Base-by-base conservation (phyloP, 1,284 basidiomycete genomes). In the Moesziomyces sp. region DNA sequence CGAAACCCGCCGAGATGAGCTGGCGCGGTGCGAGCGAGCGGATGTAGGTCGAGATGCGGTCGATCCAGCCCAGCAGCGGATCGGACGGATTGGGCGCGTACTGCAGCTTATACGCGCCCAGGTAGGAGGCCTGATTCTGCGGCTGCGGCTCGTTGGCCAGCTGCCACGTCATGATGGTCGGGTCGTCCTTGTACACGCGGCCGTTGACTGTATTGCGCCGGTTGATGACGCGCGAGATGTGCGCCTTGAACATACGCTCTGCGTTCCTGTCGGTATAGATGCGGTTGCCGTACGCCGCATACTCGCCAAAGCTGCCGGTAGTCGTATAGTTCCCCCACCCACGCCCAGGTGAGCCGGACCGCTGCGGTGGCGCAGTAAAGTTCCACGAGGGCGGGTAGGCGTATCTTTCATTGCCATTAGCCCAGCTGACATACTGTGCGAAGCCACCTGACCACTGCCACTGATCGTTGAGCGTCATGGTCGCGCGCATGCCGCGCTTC, bases 161-260 rank as follows among this genome's bases (percentile, higher is more conserved):
- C 42, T 78, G 76, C 76, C 76, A 78, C 7, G 75, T 71, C 75
- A 78, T 71, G 56, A 76, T 78, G 23, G 76, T 74, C 0, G 76
- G 57, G 52, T 78, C 75, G 28, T 78, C 52, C 40, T 63, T 70
- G 75, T 78, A 74, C 7, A 66, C 19, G 5, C 66, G 46, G 3
- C 77, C 74, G 52, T 55, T 78, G 67, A 78, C 52, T 10, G 74
- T 74, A 49, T 78, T 78, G 11, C 60, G 50, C 11, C 76, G 53
- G 35, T 78, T 51, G 54, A 78, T 51, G 42, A 78, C 70, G 21
- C 58, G 71, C 2, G 40, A 24, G 23, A 77, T 73, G 43, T 79
- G 66, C 21, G 30, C 43, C 23, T 58, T 46, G 53, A 52, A 69
- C 42, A 60, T 44, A 1, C 28, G 7, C 23, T 75, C 64, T 16